Evolutionary conservation across 2,329 filamentous ascomycete genomes (phyloP), one percentile per base, ranked within the genome.

Genomic region (Malbranchea cinnamomea): DNA sequence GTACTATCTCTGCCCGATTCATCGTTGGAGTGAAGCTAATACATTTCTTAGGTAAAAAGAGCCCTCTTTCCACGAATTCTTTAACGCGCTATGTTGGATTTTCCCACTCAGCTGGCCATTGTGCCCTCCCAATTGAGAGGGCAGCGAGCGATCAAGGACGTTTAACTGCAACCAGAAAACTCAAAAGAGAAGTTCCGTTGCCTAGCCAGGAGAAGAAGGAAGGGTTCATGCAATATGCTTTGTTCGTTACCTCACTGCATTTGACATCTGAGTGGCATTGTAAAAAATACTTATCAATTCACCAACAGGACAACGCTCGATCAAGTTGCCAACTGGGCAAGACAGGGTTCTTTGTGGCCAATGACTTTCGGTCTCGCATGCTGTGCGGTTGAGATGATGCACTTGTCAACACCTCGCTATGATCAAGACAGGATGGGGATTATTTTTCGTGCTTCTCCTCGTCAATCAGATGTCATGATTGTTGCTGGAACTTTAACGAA

Each of bases 311-410:
- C 55, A 7, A 58, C 55, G 1, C 53, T 59, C 49, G 83, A 91
- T 53, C 71, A 78, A 52, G 71, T 91, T 44, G 65, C 79, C 56
- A 91, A 89, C 62, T 91, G 83, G 82, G 80, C 77, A 31, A 78
- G 82, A 29, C 82, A 91, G 59, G 76, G 77, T 41, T 91, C 82
- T 12, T 65, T 91, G 37, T 91, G 82, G 82, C 82, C 83, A 46
- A 83, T 91, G 78, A 89, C 81, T 26, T 91, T 91, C 56, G 82
- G 79, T 40, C 77, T 91, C 36, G 83, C 82, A 46, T 91, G 82
- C 68, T 91, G 82, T 60, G 82, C 81, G 58, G 63, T 91, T 50
- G 82, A 91, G 55, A 91, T 91, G 82, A 91, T 91, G 83, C 82
- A 91, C 57, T 67, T 87, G 26, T 91, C 83, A 24, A 84, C 81